Evolutionary conservation across 2,329 filamentous ascomycete species (phyloP).

Genomic region (Penicillium corylophilum): DNA sequence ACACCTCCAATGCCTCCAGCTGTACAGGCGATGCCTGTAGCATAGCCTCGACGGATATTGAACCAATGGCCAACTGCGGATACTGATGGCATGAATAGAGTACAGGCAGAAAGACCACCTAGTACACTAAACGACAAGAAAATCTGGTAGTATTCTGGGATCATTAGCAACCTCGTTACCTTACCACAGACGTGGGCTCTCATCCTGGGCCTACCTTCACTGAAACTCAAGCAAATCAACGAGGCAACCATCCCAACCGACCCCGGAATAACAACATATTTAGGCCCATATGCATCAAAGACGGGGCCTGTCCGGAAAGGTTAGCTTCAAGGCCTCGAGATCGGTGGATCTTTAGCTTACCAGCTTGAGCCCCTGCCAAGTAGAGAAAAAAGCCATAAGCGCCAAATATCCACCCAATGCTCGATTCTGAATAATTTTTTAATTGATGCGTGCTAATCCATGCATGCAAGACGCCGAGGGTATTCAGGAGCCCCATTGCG

Average conservation of each 20-base stretch:
- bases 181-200: background rate
- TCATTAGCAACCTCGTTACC: background rate
- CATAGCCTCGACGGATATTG: constrained; percentile 28
- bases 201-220: constrained; percentile 15
- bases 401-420: constrained; percentile 40
- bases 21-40: constrained; percentile 37
- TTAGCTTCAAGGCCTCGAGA: background rate
- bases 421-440: constrained; percentile 30
- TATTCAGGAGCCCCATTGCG: constrained; percentile 39
- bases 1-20: constrained; percentile 37
- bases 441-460: constrained; percentile 35
- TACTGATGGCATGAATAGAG: constrained; percentile 33
- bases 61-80: constrained; percentile 38
- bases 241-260: constrained; percentile 14
- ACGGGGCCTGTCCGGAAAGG: background rate
- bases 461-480: constrained; percentile 35
- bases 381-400: constrained; percentile 37
- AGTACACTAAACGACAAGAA: constrained; percentile 38
- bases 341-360: background rate
- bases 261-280: constrained; percentile 2
- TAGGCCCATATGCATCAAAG: constrained; percentile 1
- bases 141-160: constrained; percentile 39
- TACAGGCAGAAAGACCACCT: constrained; percentile 32
- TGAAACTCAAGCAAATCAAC: constrained; percentile 20
- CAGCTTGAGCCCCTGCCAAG: constrained; percentile 9